Evolutionary conservation across 2,329 filamentous ascomycete genomes (phyloP).

Genomic region (Incumbomyces delicatus): DNA sequence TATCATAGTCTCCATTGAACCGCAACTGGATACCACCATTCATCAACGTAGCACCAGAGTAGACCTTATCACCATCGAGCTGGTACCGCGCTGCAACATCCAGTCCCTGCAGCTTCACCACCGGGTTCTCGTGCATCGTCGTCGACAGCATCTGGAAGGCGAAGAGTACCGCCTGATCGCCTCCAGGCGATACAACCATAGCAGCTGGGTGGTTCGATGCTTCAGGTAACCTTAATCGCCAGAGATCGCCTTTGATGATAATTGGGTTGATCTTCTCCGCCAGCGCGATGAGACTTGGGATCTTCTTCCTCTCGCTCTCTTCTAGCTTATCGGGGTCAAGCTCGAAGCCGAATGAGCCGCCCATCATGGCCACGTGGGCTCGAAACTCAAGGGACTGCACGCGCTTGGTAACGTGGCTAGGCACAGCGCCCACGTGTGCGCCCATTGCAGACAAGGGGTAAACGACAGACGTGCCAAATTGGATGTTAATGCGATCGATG

Average conservation of each 20-base stretch:
- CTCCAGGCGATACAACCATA: conserved; percentile 48
- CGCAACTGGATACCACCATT: conserved; percentile 49
- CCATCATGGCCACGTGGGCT: conserved; percentile 59
- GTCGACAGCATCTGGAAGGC: conserved; percentile 49
- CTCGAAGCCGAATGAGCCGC: conserved; percentile 57
- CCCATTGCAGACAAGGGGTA: conserved; percentile 57
- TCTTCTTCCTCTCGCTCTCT: conserved; percentile 41
- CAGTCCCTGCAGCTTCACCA: conserved; percentile 47
- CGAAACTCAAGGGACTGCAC: conserved; percentile 50
- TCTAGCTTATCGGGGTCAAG: conserved; percentile 47
- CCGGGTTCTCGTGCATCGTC: conserved; percentile 45
- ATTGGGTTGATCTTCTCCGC: conserved; percentile 51
- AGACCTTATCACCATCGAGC: conserved; percentile 42
- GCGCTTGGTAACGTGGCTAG: conserved; percentile 49
- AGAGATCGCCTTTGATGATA: conserved; percentile 49
- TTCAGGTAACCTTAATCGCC: conserved; percentile 49
- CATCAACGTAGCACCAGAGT: conserved; percentile 53
- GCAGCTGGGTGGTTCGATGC: conserved; percentile 54
- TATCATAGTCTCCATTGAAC: conserved; percentile 47
- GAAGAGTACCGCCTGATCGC: conserved; percentile 44
- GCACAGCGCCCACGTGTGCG: conserved; percentile 53
- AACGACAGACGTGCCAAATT: conserved; percentile 53
- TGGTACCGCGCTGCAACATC: conserved; percentile 46
- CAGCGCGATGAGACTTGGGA: conserved; percentile 46
- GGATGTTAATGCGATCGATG: conserved; percentile 50